Conservation (phyloP, 352 stramenopile genomes). For the Globisporangium canariense region DNA sequence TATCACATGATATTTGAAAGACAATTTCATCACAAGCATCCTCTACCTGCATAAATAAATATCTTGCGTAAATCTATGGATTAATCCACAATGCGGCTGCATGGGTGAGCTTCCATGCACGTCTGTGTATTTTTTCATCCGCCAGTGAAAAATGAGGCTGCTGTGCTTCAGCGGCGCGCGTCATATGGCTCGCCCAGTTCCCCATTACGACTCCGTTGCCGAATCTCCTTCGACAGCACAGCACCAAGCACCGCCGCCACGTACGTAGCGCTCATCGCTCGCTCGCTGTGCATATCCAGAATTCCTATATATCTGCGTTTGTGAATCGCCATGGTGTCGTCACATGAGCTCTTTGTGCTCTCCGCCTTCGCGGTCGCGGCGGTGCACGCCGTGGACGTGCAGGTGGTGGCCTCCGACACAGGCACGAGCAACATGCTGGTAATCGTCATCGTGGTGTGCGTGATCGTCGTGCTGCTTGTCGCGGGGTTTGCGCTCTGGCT, state of each 20-base stretch:
- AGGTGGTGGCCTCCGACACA: not conserved
- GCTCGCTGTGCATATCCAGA: not conserved
- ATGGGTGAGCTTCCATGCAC: not conserved
- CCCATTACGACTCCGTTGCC: not conserved
- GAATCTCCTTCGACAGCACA: not conserved
- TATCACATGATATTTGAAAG: not conserved
- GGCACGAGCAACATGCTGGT: constrained; percentile 15
- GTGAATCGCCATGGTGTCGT: not conserved
- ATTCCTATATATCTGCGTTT: not conserved
- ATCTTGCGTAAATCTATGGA: not conserved
- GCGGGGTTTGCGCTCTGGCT: constrained; percentile 11
- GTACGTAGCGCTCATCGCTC: not conserved
- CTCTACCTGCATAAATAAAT: not conserved
- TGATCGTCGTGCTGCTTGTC: constrained; percentile 14
- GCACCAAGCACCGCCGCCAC: not conserved
- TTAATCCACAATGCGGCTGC: not conserved
- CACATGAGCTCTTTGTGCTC: not conserved
- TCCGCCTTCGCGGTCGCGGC: not conserved
- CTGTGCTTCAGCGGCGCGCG: not conserved
- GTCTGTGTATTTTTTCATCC: not conserved
- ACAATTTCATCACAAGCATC: not conserved
- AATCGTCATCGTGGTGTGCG: constrained; percentile 12
- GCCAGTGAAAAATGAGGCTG: not conserved
- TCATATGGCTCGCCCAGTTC: not conserved
- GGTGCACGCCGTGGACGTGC: not conserved